Base-by-base conservation (phyloP, 2,329 filamentous ascomycete genomes). In the Bipolaris zeicola region DNA sequence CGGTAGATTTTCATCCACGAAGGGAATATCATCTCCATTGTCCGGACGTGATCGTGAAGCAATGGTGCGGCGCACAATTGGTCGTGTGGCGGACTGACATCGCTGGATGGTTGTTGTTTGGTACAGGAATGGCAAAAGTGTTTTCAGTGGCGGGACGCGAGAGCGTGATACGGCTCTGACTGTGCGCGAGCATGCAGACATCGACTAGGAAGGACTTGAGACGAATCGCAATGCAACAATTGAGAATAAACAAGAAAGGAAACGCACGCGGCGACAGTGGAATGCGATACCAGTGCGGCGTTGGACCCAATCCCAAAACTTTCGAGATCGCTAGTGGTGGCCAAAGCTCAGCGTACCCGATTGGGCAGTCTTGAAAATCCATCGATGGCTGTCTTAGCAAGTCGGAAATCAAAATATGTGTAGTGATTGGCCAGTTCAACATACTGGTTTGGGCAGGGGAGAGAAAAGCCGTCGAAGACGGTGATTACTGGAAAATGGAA, bases 41-140 rank as follows among this genome's bases (percentile, higher is more conserved):
- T 43, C 37, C 64, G 65, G 57, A 34, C 61, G 62, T 16, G 66
- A 60, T 46, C 60, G 62, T 5, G 65, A 67, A 10, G 64, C 60
- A 18, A 65, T 57, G 36, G 58, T 64, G 54, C 69, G 70, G 33
- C 62, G 66, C 34, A 60, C 55, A 50, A 61, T 56, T 49, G 58
- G 55, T 43, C 60, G 63, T 41, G 59, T 57, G 37, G 52, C 43
- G 47, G 60, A 51, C 31, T 62, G 63, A 56, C 76, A 69, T 62
- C 76, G 74, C 55, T 79, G 76, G 31, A 89, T 81, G 0, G 89
- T 91, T 57, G 83, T 79, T 5, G 89, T 92, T 62, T 90, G 87
- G 69, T 91, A 92, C 6, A 92, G 80, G 55, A 92, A 92, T 0
- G 88, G 87, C 4, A 87, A 76, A 13, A 86, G 74, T 6, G 84